These are phyloP conservation scores for Umbilicaria muhlenbergii DNA, from an alignment of 495 filamentous ascomycete species.

Conservation along the genomic window DNA sequence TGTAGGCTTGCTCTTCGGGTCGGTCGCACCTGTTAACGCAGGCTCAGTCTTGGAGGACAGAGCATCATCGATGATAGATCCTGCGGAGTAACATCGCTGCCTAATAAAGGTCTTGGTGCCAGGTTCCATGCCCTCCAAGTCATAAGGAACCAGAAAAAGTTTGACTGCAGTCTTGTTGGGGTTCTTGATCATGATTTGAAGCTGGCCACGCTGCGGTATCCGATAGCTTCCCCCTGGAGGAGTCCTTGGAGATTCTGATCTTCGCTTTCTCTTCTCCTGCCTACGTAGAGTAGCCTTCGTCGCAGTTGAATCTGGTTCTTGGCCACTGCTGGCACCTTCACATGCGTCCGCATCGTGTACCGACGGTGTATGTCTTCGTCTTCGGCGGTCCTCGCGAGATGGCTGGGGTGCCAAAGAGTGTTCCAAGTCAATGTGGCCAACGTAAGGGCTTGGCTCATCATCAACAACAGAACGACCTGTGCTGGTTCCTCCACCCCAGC, in stretches of 20 bases:
- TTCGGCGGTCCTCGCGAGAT: slow-evolving; percentile 26
- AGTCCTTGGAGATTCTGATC: slow-evolving; percentile 52
- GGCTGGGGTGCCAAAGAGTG: slow-evolving; percentile 44
- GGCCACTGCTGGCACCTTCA: slow-evolving; percentile 11
- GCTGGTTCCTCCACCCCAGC: slow-evolving; percentile 53
- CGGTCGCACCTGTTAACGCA: slow-evolving; percentile 18
- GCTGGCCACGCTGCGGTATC: slow-evolving; percentile 85
- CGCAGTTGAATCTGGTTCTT: slow-evolving; percentile 3
- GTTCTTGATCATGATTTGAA: slow-evolving; percentile 96
- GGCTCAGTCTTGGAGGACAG: slow-evolving; percentile 26
- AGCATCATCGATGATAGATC: slow-evolving; percentile 64
- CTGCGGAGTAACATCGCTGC: slow-evolving; percentile 85
- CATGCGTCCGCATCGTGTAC: slow-evolving; percentile 15
- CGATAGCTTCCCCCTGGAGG: slow-evolving; percentile 81
- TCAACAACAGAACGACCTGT: slow-evolving; percentile 37
- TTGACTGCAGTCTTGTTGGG: slow-evolving; percentile 95
- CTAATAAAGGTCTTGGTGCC: slow-evolving; percentile 94
- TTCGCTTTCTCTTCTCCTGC: slow-evolving; percentile 37
- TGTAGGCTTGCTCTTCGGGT: slow-evolving; percentile 54
- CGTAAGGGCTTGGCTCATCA: slow-evolving; percentile 89
- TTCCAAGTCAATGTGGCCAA: slow-evolving; percentile 85
- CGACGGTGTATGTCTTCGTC: slow-evolving; percentile 31
- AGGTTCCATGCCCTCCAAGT: slow-evolving; percentile 86
- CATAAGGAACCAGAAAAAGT: slow-evolving; percentile 88
- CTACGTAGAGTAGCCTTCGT: slow-evolving; percentile 4